Base-by-base conservation (phyloP, 2,329 filamentous ascomycete genomes). In the Moelleriella libera region DNA sequence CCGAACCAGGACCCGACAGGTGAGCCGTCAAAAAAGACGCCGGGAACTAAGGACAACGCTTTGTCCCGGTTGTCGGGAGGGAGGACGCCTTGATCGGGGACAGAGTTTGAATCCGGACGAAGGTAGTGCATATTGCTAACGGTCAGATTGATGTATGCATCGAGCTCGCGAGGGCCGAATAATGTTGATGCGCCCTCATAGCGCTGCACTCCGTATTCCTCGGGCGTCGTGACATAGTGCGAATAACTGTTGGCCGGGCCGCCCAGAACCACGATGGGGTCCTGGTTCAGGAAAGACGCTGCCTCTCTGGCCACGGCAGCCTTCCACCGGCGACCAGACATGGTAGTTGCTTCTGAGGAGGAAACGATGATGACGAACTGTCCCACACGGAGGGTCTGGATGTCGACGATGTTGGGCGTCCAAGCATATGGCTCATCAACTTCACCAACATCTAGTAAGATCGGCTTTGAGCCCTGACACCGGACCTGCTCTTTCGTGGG, bases 171-270 rank as follows among this genome's bases (percentile, higher is more conserved):
- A 2, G 76, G 84, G 0, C 90, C 90, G 61, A 85, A 92, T 2
- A 97, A 77, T 0, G 90, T 97, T 6, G 85, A 90, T 0, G 87
- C 90, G n/a, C 89, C 90, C 67, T 97, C 90, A 65, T 96, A 96
- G 8, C 90, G 82, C 66, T 96, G 90, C 43, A 92, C 71, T 10
- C 68, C 67, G 61, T 92, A 94, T 63, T 94, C 85, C 61, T 94
- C 85, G 30, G 80, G 75, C 0, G 88, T 90, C 1, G 82, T 65
- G 49, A 88, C 79, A 63, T 90, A 90, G 63, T 90, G 85, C 28
- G 86, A 82, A 63, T 97, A 97, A 49, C 79, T 88, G 61, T 97
- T 97, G 45, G 88, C 88, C 0, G 90, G 89, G 0, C 86, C 88
- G 30, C 89, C 88, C 1, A 96, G 71, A 1, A 95, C 84, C 4